phyloP scores from a whole-genome alignment of 148 eudicot species.

The Silene latifolia region DNA sequence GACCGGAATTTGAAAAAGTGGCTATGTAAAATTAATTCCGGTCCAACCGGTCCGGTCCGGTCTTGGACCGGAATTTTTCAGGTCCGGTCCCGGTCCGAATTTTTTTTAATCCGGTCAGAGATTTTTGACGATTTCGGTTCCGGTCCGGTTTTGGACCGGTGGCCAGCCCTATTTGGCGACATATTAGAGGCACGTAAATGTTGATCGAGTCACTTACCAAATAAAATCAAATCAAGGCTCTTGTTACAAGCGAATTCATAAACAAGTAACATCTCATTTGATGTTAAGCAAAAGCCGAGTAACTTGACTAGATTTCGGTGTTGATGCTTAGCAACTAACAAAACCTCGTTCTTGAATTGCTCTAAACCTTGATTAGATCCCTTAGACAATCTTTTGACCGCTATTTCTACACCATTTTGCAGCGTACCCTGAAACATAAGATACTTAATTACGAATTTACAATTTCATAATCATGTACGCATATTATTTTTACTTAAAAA shows the following conservation, averaged over 20 bases:
- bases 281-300: constrained; percentile 25
- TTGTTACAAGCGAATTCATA: constrained; percentile 28
- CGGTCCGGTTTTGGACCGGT: no score
- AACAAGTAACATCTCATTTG: constrained; percentile 22
- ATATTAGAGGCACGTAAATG: not conserved
- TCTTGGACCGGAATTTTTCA: no score
- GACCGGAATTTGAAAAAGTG: no score
- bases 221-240: constrained; percentile 26
- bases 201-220: constrained; percentile 10
- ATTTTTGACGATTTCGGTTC: no score
- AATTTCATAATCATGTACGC: not conserved
- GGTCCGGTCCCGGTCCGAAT: no score
- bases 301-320: constrained; percentile 26
- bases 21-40: no score
- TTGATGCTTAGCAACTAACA: constrained; percentile 26
- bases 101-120: no score
- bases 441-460: not conserved
- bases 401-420: constrained; percentile 20
- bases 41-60: no score
- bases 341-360: constrained; percentile 23
- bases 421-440: constrained; percentile 14
- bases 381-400: constrained; percentile 17
- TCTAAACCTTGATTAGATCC: constrained; percentile 15
- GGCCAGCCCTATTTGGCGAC: no score
- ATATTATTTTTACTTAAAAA: no score